phyloP scores from a whole-genome alignment of 305 asterid genomes.

The Andrographis paniculata region DNA sequence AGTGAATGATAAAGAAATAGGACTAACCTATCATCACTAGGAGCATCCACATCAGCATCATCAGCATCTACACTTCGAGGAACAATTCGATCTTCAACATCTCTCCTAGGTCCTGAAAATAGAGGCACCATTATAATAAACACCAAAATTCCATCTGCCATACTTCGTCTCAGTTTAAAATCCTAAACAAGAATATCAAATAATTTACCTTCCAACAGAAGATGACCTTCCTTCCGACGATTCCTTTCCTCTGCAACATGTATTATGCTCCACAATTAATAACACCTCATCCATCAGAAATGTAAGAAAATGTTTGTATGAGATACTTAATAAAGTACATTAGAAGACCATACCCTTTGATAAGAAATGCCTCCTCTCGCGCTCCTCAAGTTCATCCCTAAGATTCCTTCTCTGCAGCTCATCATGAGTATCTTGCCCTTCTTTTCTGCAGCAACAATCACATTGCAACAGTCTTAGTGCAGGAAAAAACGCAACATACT shows the following conservation, averaged over 20 bases:
- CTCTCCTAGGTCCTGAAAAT: slow-evolving; percentile 62
- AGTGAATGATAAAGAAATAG: slow-evolving; percentile 8
- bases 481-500: too few relatives aligned
- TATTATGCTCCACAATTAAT: slow-evolving; percentile 5
- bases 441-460: slow-evolving; percentile 29
- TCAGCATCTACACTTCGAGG: slow-evolving; percentile 82
- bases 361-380: slow-evolving; percentile 51
- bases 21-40: slow-evolving; percentile 41
- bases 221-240: slow-evolving; percentile 54
- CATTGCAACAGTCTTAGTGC: background rate
- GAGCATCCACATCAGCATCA: slow-evolving; percentile 60
- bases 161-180: background rate
- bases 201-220: slow-evolving; percentile 73
- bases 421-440: slow-evolving; percentile 59
- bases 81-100: slow-evolving; percentile 60
- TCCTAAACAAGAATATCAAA: background rate
- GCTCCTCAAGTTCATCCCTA: slow-evolving; percentile 49
- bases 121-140: slow-evolving; percentile 2
- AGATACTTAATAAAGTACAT: background rate
- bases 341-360: slow-evolving; percentile 27
- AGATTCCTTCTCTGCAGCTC: slow-evolving; percentile 50
- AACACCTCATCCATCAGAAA: too few relatives aligned
- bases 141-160: too few relatives aligned
- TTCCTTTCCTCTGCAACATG: slow-evolving; percentile 43
- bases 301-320: too few relatives aligned